Base-by-base conservation (phyloP, 352 stramenopile species). In the Aphanomyces astaci region DNA sequence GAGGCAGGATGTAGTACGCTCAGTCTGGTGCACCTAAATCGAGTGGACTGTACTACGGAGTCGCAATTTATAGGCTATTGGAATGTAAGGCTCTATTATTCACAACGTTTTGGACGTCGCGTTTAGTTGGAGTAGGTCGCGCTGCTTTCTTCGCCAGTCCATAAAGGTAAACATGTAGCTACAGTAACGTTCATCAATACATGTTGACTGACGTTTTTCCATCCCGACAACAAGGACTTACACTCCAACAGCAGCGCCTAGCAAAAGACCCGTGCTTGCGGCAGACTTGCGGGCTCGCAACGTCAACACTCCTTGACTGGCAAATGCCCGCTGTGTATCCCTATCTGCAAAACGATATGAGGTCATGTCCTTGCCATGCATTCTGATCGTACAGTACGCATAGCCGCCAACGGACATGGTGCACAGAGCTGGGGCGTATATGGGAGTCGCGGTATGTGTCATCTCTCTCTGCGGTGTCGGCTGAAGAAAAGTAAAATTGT, bases 271-370 rank as follows among this genome's bases (percentile, higher is more conserved):
- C 7, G 24, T 25, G n/a, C 51, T 30, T 13, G 51, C 51, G 13
- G 51, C 51, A 22, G 51, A 59, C 51, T 59, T 59, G 51, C 30
- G 51, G 22, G 51, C 51, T 30, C 51, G 51, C 51, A 59, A 33
- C 30, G 51, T 59, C 51, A 59, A 30, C 15, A n/a, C 11, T 22
- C 51, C 51, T 15, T 59, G 51, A 15, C 24, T 32, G 25, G 15
- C 51, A 1, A 30, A 40, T 22, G 17, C 22, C 4, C 30, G 25
- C 30, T 59, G 51, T 22, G 51, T n/a, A 25, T 59, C 51, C 30
- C n/a, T 59, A 25, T 59, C 51, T 55, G 27, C n/a, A n/a, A n/a
- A n/a, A n/a, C n/a, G n/a, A n/a, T n/a, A n/a, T n/a, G n/a, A n/a
- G n/a, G n/a, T n/a, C n/a, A n/a, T n/a, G n/a, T n/a, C n/a, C n/a